A percentile compares a stretch with the other conserved stretches of the same genome.
Evolutionary conservation across 257 asterid genomes (phyloP).

Genomic region (Galeopsis tetrahit): DNA sequence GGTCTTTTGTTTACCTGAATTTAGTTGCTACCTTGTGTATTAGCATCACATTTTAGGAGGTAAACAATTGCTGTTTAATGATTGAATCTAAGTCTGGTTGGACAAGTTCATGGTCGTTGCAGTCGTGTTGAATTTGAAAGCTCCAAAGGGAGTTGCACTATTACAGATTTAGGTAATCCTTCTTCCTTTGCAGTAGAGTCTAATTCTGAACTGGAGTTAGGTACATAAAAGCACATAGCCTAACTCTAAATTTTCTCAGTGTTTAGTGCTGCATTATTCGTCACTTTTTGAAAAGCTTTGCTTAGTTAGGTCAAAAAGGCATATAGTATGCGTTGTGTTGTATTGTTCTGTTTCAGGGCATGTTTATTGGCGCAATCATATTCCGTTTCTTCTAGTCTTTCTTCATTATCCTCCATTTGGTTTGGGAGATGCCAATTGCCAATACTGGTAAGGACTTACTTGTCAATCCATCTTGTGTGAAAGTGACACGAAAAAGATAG

Average conservation of each 20-base stretch:
- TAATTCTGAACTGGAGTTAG: background rate
- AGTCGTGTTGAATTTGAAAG: background rate
- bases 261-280: slow-evolving; percentile 5
- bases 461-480: slow-evolving; percentile 14
- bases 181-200: background rate
- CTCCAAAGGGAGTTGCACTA: background rate
- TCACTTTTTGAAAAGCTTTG: background rate
- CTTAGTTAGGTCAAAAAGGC: background rate
- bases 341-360: background rate
- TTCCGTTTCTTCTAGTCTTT: slow-evolving; percentile 12
- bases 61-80: background rate
- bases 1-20: background rate
- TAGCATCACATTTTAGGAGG: background rate
- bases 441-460: background rate
- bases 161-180: background rate
- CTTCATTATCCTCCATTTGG: slow-evolving; percentile 2
- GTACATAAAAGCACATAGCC: background rate
- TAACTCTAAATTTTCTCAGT: background rate
- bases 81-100: background rate
- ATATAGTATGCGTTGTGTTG: background rate
- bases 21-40: background rate
- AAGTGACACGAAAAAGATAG: slow-evolving; percentile 16
- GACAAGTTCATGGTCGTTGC: no score
- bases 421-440: background rate
- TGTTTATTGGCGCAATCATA: slow-evolving; percentile 4